These are phyloP conservation scores for Aphanoascus verrucosus DNA, from an alignment of 2,329 filamentous ascomycete species.

Conservation along the genomic window DNA sequence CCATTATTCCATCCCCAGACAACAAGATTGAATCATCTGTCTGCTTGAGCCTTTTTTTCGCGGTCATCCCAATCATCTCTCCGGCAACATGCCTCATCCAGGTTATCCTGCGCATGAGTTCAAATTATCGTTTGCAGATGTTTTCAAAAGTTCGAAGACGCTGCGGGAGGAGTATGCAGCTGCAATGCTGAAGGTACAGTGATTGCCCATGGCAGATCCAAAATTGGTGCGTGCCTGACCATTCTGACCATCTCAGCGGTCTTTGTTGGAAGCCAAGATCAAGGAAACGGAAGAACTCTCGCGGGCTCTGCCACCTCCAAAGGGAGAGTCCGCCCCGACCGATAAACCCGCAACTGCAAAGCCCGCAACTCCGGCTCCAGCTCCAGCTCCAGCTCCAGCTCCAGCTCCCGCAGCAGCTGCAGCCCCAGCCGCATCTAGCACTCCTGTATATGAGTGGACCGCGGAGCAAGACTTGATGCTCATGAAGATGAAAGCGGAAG, in stretches of 20 bases:
- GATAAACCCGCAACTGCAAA: not conserved
- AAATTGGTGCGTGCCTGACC: not conserved
- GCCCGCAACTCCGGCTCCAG: not conserved
- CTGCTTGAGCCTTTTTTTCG: not conserved
- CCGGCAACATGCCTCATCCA: constrained; percentile 8
- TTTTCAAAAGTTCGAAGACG: constrained; percentile 19
- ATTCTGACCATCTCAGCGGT: constrained; percentile 5
- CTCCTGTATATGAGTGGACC: constrained; percentile 16
- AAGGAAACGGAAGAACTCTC: constrained; percentile 2
- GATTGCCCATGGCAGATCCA: not conserved
- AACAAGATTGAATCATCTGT: not conserved
- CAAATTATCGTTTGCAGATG: constrained; percentile 17
- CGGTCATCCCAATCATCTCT: not conserved
- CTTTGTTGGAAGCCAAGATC: constrained; percentile 8
- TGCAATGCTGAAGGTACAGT: constrained; percentile 16
- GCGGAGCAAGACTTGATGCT: constrained; percentile 19
- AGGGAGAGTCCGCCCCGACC: not conserved
- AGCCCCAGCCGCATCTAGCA: not conserved
- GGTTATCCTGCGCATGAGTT: not conserved
- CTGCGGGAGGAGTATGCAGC: constrained; percentile 16
- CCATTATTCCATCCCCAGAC: too few species aligned
- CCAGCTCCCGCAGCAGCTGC: not conserved
- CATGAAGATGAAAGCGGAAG: constrained; percentile 16
- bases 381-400: not conserved
- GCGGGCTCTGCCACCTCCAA: not conserved